Conservation (phyloP, 2,329 filamentous ascomycete genomes). For the Colletotrichum caudatum region DNA sequence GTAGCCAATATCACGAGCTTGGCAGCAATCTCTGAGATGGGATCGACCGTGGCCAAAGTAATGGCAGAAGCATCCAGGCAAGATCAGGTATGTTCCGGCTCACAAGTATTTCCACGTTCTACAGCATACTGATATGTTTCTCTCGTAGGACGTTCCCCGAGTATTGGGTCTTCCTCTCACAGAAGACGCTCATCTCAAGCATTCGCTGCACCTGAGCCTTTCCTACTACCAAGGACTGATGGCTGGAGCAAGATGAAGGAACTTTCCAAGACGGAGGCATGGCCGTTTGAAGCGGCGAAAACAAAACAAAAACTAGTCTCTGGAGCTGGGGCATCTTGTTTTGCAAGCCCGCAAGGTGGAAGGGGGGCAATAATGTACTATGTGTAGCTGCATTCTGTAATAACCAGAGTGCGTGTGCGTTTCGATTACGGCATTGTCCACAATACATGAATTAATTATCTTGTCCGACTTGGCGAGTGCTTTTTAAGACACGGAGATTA, state of each 20-base stretch:
- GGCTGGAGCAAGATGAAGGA: constrained; percentile 50
- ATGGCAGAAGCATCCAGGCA: constrained; percentile 67
- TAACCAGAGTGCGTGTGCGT: constrained; percentile 8
- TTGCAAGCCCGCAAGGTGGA: neutral
- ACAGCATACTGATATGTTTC: constrained; percentile 43
- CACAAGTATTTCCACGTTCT: neutral
- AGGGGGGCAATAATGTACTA: constrained; percentile 16
- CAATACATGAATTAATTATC: neutral
- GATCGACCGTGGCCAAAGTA: constrained; percentile 76
- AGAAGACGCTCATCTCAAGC: constrained; percentile 77
- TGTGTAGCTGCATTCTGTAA: constrained; percentile 18
- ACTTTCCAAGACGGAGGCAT: neutral
- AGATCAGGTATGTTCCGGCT: constrained; percentile 63
- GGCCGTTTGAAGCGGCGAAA: neutral
- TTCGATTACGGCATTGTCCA: neutral
- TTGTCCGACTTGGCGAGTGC: neutral
- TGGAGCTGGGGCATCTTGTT: neutral
- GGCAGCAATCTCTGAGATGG: constrained; percentile 87
- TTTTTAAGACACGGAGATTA: too few relatives aligned
- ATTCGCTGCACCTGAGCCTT: constrained; percentile 77
- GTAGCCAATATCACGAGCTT: constrained; percentile 63
- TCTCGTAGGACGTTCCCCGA: constrained; percentile 57
- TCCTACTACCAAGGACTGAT: constrained; percentile 76
- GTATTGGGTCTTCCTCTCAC: constrained; percentile 75
- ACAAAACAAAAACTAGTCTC: neutral